Percentiles rank a stretch among this genome's conserved stretches.
Evolutionary conservation across 352 stramenopile species (phyloP).

Genomic region (Phytophthora nicotianae): DNA sequence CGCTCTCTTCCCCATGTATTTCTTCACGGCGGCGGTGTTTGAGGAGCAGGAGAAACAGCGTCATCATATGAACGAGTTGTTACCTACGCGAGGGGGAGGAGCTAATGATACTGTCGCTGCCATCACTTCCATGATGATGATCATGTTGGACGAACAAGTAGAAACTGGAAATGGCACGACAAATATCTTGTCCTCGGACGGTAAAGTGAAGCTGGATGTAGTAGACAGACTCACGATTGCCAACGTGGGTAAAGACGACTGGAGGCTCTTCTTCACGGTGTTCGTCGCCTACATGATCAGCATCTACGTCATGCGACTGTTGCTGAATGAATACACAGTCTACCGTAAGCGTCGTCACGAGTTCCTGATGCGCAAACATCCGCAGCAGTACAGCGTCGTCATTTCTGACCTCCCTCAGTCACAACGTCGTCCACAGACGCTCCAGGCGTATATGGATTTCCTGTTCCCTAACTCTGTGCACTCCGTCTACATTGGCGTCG

Average conservation of each 20-base stretch:
- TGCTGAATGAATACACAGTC: slow-evolving; percentile 59
- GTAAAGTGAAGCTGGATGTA: slow-evolving; percentile 53
- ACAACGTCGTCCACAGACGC: slow-evolving; percentile 57
- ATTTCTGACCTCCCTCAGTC: slow-evolving; percentile 65
- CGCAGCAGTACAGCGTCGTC: slow-evolving; percentile 79
- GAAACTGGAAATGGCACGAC: slow-evolving; percentile 16
- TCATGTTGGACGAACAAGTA: slow-evolving; percentile 28
- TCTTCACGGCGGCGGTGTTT: slow-evolving; percentile 46
- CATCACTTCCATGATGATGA: slow-evolving; percentile 37
- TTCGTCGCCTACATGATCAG: slow-evolving; percentile 55
- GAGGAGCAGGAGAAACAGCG: slow-evolving; percentile 36
- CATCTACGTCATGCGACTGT: slow-evolving; percentile 59
- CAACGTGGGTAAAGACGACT: slow-evolving; percentile 66
- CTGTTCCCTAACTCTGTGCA: slow-evolving; percentile 70
- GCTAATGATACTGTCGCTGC: slow-evolving; percentile 14
- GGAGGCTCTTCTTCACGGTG: slow-evolving; percentile 68
- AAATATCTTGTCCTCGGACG: slow-evolving; percentile 30
- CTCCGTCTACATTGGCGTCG: slow-evolving; percentile 73
- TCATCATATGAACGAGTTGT: slow-evolving; percentile 29
- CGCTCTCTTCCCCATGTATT: slow-evolving; percentile 77
- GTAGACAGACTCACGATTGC: slow-evolving; percentile 74
- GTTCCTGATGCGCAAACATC: slow-evolving; percentile 57
- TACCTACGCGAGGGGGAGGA: slow-evolving; percentile 9
- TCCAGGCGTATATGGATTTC: slow-evolving; percentile 70
- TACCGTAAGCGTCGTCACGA: slow-evolving; percentile 71